A percentile compares a stretch with the other conserved stretches of the same genome.
Evolutionary conservation across 2,329 filamentous ascomycete species (phyloP).

Genomic region (Periconia digitata): DNA sequence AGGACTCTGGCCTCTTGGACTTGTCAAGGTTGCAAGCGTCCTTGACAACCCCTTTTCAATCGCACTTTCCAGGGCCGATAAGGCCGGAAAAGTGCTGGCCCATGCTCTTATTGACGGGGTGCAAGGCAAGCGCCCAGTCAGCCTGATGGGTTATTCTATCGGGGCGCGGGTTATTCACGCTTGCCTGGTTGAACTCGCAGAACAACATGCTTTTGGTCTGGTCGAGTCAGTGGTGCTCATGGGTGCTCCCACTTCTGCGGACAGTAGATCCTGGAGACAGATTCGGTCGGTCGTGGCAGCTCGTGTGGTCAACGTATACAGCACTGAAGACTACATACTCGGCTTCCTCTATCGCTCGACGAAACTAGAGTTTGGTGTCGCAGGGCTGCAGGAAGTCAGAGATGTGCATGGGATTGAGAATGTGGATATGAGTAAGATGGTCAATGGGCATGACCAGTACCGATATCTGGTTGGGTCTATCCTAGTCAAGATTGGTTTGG

Average conservation of each 20-base stretch:
- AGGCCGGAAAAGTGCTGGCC: conserved; percentile 76
- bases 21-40: conserved; percentile 54
- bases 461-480: conserved; percentile 52
- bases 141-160: conserved; percentile 77
- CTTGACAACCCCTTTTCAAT: conserved; percentile 81
- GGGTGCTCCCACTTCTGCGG: conserved; percentile 74
- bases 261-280: conserved; percentile 69
- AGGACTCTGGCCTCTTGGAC: conserved; percentile 49
- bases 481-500: conserved; percentile 51
- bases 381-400: conserved; percentile 73
- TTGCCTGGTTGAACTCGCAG: conserved; percentile 74
- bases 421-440: conserved; percentile 51
- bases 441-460: conserved; percentile 54
- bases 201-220: conserved; percentile 77
- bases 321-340: conserved; percentile 81
- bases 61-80: conserved; percentile 73
- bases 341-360: conserved; percentile 83
- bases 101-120: conserved; percentile 78
- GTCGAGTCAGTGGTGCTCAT: conserved; percentile 82
- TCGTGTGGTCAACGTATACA: conserved; percentile 82
- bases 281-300: conserved; percentile 78
- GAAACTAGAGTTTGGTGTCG: conserved; percentile 77
- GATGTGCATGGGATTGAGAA: conserved; percentile 65
- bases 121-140: conserved; percentile 78
- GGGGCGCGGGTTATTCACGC: conserved; percentile 80